A percentile compares a stretch with the other conserved stretches of the same genome.
These are phyloP conservation scores for Lachnellula suecica DNA, from an alignment of 2,329 filamentous ascomycete genomes.

Conservation along the genomic window DNA sequence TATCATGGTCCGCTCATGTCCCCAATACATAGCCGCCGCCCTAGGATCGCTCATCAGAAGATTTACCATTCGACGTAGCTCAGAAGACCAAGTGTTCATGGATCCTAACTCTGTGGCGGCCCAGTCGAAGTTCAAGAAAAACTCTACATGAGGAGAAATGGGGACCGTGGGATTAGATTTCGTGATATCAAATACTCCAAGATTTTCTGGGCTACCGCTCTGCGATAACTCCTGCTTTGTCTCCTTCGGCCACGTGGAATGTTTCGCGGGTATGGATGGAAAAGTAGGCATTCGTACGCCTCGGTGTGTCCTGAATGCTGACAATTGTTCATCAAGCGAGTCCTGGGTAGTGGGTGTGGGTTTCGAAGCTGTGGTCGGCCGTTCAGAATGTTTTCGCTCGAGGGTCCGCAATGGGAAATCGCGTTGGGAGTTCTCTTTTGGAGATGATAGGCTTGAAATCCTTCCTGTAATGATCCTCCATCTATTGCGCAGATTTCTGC, in stretches of 20 bases:
- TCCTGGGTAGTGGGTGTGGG: background rate
- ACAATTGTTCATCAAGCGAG: constrained; percentile 11
- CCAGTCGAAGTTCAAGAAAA: constrained; percentile 41
- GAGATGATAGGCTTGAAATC: background rate
- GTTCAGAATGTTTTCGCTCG: constrained; percentile 7
- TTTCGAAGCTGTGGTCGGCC: background rate
- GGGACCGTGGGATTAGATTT: constrained; percentile 8
- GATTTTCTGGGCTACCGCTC: background rate
- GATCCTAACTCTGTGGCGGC: constrained; percentile 40
- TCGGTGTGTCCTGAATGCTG: constrained; percentile 11
- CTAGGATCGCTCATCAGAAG: constrained; percentile 37
- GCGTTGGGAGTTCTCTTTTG: too few species aligned
- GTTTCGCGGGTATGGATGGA: background rate
- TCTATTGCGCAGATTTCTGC: constrained; percentile 19
- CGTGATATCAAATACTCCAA: constrained; percentile 25
- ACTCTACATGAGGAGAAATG: constrained; percentile 24
- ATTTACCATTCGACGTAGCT: constrained; percentile 38
- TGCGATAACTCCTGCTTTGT: background rate
- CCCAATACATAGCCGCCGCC: constrained; percentile 38
- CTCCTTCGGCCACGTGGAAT: too few species aligned
- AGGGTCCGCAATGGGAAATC: background rate
- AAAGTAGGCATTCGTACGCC: constrained; percentile 8
- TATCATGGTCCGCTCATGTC: constrained; percentile 30
- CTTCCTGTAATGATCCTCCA: constrained; percentile 19
- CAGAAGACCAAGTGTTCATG: constrained; percentile 37